phyloP scores from a whole-genome alignment of 306 rosid genomes.

The Medicago arabica region DNA sequence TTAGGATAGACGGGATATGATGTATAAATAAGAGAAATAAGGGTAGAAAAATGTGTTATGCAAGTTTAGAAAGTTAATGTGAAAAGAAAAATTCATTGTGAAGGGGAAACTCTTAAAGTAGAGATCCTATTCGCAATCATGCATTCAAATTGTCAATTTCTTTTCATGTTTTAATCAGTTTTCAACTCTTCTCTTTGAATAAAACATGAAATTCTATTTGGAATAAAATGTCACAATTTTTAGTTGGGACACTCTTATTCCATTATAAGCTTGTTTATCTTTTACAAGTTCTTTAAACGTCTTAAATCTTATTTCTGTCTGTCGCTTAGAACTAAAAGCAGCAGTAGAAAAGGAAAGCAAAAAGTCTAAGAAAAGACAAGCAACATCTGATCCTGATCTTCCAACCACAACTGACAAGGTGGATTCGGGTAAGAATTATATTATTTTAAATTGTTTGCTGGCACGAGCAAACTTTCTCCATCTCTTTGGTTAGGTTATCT shows the following conservation, averaged over 20 bases:
- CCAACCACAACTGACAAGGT: conserved; percentile 37
- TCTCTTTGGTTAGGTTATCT: not conserved
- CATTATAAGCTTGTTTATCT: not conserved
- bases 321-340: conserved; percentile 20
- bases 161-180: conserved; percentile 8
- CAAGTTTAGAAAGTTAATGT: not conserved
- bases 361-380: conserved; percentile 46
- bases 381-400: conserved; percentile 48
- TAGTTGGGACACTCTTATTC: not conserved
- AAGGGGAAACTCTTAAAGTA: too few relatives aligned
- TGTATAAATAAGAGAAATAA: conserved; percentile 2
- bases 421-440: conserved; percentile 49
- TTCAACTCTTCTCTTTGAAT: not conserved
- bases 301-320: conserved; percentile 17
- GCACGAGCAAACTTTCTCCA: not conserved
- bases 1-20: not conserved
- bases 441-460: not conserved
- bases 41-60: not conserved
- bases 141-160: not conserved
- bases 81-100: not conserved
- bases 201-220: conserved; percentile 1
- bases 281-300: conserved; percentile 28
- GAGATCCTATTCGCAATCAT: too few relatives aligned
- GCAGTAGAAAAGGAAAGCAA: conserved; percentile 42
- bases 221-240: conserved; percentile 21